Conservation (phyloP, 129 eudicot genomes). For the Tagetes erecta region DNA sequence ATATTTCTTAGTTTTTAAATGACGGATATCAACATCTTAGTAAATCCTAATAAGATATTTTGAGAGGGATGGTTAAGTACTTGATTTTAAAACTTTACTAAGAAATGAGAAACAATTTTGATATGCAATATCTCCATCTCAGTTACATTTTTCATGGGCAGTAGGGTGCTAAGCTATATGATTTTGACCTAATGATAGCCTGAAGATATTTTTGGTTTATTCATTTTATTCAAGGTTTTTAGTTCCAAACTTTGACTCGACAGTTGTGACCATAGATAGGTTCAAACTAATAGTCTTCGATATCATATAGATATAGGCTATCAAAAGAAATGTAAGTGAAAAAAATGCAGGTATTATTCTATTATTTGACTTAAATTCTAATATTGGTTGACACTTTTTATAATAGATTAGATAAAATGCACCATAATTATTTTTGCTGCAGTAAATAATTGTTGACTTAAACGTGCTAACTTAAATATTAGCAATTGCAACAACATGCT, state of each 20-base stretch:
- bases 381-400: background rate
- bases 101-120: constrained; percentile 1
- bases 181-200: background rate
- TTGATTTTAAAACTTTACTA: background rate
- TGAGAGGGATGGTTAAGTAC: background rate
- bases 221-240: background rate
- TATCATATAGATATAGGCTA: background rate
- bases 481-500: background rate
- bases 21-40: background rate
- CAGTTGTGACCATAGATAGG: background rate
- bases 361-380: background rate
- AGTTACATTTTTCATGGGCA: constrained; percentile 14
- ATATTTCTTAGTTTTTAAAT: background rate
- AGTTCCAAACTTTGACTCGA: background rate
- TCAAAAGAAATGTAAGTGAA: background rate
- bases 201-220: background rate
- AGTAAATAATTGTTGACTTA: background rate
- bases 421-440: background rate
- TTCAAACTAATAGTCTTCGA: background rate
- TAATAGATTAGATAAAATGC: background rate
- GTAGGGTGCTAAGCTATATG: background rate
- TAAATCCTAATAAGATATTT: background rate
- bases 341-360: background rate
- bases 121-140: background rate
- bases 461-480: background rate